Evolutionary conservation across 306 rosid species (phyloP).

Genomic region (Fragaria nilgerrensis): DNA sequence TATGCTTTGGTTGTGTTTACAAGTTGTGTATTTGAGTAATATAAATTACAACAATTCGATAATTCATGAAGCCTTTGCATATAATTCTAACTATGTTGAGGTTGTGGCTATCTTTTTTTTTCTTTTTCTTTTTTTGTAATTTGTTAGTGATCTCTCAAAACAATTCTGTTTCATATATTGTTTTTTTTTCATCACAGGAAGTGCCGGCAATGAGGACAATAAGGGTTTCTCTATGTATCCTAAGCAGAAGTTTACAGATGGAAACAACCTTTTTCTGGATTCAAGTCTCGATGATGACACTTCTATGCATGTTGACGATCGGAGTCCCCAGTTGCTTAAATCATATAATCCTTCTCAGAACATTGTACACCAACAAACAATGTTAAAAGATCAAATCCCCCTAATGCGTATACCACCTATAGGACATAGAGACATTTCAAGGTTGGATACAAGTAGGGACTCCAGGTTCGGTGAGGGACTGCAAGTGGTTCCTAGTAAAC

Average conservation of each 20-base stretch:
- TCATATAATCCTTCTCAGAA: slow-evolving; percentile 46
- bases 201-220: slow-evolving; percentile 40
- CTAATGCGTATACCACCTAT: slow-evolving; percentile 38
- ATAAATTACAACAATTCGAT: not conserved
- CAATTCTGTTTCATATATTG: not conserved
- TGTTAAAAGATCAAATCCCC: slow-evolving; percentile 50
- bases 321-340: slow-evolving; percentile 42
- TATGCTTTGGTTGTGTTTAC: not conserved
- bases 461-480: slow-evolving; percentile 55
- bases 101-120: too few relatives aligned
- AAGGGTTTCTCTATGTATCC: slow-evolving; percentile 44
- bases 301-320: slow-evolving; percentile 43
- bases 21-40: not conserved
- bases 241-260: slow-evolving; percentile 50
- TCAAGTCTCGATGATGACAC: slow-evolving; percentile 46
- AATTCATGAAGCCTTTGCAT: not conserved
- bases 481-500: slow-evolving; percentile 45
- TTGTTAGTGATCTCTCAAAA: not conserved
- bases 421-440: slow-evolving; percentile 47
- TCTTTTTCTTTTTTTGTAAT: not conserved
- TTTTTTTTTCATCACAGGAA: slow-evolving; percentile 30
- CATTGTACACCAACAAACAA: slow-evolving; percentile 33
- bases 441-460: slow-evolving; percentile 43
- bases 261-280: slow-evolving; percentile 38
- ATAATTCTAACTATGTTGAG: not conserved